Evolutionary conservation across 768 basidiomycete species (phyloP), one percentile per base, ranked within the genome.

Genomic region (Lactarius sanguifluus): DNA sequence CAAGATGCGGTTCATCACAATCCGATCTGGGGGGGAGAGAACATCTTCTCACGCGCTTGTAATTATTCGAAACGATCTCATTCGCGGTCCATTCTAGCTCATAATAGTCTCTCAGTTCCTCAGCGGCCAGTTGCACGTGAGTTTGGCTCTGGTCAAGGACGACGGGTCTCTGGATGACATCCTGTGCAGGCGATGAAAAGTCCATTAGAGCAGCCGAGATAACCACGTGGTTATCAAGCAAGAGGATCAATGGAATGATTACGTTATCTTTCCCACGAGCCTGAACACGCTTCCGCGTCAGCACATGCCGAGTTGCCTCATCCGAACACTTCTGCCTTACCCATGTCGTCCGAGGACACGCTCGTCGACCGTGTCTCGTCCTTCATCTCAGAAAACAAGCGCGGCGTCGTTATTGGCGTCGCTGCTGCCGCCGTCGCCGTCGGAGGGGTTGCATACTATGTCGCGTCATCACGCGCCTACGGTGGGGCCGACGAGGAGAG

Each of bases 331-430:
- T 32, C 50, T 45, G 57, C 41, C 13, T 52, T 36, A 36, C 41
- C 70, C 73, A 76, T 77, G 74, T 75, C 76, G 47, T 72, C 75
- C 65, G 64, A 77, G 57, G 73, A 59, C 59, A 70, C 71, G 71
- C 74, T 86, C 75, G 71, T 87, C 64, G 87, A 89, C 71, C 88
- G 90, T 73, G 78, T 89, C 15, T 85, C 88, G 54, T 76, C 79
- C 72, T 89, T 91, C 72, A 81, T 93, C 69, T 80, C 85, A 0
- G 91, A 94, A 71, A 86, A 96, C 79, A 92, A 86, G 80, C 86
- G 86, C 65, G 85, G 83, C n/a, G 75, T 94, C 25, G 74, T 91
- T 50, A 78, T 94, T 70, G 86, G 90, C 4, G 82, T 90, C 2
- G 90, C 88, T 0, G 89, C 87, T 0, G 90, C 87, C 20, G 82